Conservation (phyloP, 208 protist species). For the Leishmania amazonensis region DNA sequence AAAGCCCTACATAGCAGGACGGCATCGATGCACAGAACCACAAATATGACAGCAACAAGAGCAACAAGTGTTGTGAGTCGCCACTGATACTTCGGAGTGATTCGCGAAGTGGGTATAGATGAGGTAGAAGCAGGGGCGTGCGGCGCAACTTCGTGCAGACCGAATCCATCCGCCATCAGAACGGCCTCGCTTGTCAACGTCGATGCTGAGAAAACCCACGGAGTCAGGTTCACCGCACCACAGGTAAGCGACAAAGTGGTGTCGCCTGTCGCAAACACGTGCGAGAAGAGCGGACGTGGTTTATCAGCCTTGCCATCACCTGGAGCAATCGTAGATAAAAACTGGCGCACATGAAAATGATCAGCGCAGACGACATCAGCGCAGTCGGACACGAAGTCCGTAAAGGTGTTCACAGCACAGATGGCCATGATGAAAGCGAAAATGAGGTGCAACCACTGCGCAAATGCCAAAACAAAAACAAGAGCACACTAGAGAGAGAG, state of each 20-base stretch:
- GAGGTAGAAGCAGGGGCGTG: too few species aligned
- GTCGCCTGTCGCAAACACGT: background rate
- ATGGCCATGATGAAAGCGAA: constrained; percentile 7
- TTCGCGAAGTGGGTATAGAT: background rate
- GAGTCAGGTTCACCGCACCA: constrained; percentile 17
- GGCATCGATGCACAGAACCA: background rate
- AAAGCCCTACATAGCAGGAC: background rate
- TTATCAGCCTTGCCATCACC: background rate
- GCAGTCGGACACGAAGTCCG: constrained; percentile 29
- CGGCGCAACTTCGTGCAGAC: background rate
- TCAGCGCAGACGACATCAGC: constrained; percentile 23
- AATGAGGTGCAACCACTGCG: too few species aligned
- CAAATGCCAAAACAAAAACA: background rate
- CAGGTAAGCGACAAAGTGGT: background rate
- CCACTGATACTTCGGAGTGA: background rate
- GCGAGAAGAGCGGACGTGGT: constrained; percentile 1
- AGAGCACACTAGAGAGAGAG: too few species aligned
- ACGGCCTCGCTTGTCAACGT: background rate
- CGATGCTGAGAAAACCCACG: background rate
- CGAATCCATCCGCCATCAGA: background rate
- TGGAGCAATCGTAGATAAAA: constrained; percentile 8
- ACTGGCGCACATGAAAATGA: constrained; percentile 3
- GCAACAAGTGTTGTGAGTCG: background rate
- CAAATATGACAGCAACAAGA: background rate
- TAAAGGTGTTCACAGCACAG: background rate